These are phyloP conservation scores for Schizopora paradoxa DNA, from an alignment of 1,284 basidiomycete genomes.

Conservation along the genomic window DNA sequence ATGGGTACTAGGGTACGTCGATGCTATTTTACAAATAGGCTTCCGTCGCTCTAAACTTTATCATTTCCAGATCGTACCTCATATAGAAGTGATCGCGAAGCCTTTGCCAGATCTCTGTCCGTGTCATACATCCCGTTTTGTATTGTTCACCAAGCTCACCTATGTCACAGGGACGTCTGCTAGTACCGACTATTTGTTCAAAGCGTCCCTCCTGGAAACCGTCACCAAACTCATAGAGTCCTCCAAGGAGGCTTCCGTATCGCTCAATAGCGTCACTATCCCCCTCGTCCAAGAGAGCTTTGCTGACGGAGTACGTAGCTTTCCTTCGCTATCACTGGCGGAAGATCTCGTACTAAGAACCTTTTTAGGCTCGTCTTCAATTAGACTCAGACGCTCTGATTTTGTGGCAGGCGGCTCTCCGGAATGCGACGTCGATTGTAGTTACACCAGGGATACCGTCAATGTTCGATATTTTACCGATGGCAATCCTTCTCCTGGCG, in stretches of 20 bases:
- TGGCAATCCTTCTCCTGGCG: slow-evolving; percentile 54
- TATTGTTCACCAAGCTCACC: background rate
- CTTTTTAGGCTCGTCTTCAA: slow-evolving; percentile 53
- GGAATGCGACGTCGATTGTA: slow-evolving; percentile 58
- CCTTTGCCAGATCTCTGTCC: slow-evolving; percentile 75
- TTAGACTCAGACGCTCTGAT: slow-evolving; percentile 77
- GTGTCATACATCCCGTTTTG: slow-evolving; percentile 28
- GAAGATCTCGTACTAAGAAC: background rate
- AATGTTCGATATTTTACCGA: slow-evolving; percentile 66
- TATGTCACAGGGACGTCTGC: slow-evolving; percentile 51
- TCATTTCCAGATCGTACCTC: slow-evolving; percentile 58
- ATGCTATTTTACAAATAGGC: background rate
- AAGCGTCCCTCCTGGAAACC: slow-evolving; percentile 65
- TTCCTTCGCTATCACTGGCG: background rate
- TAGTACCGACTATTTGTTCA: slow-evolving; percentile 76
- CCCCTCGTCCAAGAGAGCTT: slow-evolving; percentile 76
- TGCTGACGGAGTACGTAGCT: slow-evolving; percentile 46
- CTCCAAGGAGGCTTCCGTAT: slow-evolving; percentile 52
- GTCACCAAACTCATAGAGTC: slow-evolving; percentile 73
- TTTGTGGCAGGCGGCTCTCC: slow-evolving; percentile 72
- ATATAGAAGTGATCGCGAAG: slow-evolving; percentile 57
- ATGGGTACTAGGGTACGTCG: slow-evolving; percentile 51
- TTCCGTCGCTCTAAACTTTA: slow-evolving; percentile 5
- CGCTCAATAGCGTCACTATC: slow-evolving; percentile 56
- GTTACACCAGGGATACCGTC: slow-evolving; percentile 42